Evolutionary conservation across 1,284 basidiomycete genomes (phyloP).

Genomic region (Waitea zeae): DNA sequence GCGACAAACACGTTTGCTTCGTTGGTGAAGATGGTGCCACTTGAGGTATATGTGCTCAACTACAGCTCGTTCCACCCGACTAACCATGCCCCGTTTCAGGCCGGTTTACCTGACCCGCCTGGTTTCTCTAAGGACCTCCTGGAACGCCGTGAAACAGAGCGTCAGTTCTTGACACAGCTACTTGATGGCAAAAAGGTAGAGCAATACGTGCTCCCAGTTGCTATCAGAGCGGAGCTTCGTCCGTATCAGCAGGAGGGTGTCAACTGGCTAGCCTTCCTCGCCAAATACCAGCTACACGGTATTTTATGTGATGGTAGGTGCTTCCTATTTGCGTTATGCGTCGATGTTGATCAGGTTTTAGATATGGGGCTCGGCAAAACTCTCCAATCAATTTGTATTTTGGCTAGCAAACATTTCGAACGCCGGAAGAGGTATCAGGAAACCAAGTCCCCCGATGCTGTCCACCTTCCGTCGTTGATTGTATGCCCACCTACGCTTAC

Average conservation of each 20-base stretch:
- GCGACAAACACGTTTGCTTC: constrained; percentile 96
- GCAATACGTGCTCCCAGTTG: constrained; percentile 76
- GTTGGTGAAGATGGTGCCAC: constrained; percentile 97
- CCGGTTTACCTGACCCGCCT: constrained; percentile 87
- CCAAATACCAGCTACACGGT: constrained; percentile 94
- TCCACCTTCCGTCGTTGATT: constrained; percentile 87
- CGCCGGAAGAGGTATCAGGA: constrained; percentile 54
- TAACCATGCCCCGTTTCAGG: too few species aligned
- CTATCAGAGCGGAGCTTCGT: constrained; percentile 86
- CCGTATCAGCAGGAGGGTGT: constrained; percentile 98
- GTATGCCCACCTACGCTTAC: constrained; percentile 94
- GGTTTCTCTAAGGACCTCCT: constrained; percentile 87
- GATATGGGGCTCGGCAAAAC: constrained; percentile 99
- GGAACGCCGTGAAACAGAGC: constrained; percentile 73
- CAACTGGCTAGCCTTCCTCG: constrained; percentile 97
- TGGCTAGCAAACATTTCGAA: constrained; percentile 89
- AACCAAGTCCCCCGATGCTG: constrained; percentile 59
- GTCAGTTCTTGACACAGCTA: constrained; percentile 86
- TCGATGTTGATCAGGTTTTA: constrained; percentile 14
- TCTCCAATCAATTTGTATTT: constrained; percentile 93
- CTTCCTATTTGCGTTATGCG: neutral
- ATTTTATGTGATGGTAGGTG: constrained; percentile 89
- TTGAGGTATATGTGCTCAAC: constrained; percentile 47
- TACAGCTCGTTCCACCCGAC: neutral
- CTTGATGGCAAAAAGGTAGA: constrained; percentile 92